A percentile compares a stretch with the other conserved stretches of the same genome.
Evolutionary conservation across 768 basidiomycete species (phyloP).

Genomic region (Xerocomus brunneocitrinus): DNA sequence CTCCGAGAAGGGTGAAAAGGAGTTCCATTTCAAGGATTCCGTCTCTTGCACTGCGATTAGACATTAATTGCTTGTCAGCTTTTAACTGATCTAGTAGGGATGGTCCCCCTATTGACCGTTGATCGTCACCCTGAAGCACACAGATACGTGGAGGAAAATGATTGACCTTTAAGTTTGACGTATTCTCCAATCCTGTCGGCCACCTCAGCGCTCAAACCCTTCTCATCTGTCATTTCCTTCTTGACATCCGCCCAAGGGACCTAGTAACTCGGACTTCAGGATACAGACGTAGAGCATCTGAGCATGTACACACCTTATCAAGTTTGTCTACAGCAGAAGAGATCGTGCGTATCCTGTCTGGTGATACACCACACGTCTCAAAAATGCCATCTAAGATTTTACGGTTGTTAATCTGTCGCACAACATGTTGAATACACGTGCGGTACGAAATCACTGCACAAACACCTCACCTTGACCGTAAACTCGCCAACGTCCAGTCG

Average conservation of each 20-base stretch:
- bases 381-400: constrained; percentile 98
- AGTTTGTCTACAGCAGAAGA: constrained; percentile 98
- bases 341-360: constrained; percentile 85
- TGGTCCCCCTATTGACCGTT: constrained; percentile 54
- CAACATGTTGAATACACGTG: constrained; percentile 1
- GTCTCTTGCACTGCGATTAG: constrained; percentile 70
- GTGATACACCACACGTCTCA: constrained; percentile 90
- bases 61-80: constrained; percentile 57
- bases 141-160: background rate
- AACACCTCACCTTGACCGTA: constrained; percentile 72
- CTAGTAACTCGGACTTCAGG: constrained; percentile 32
- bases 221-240: constrained; percentile 96
- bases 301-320: constrained; percentile 66
- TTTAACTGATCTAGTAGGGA: constrained; percentile 69
- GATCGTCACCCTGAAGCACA: background rate
- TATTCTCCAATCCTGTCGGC: constrained; percentile 97
- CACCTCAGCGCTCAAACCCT: constrained; percentile 72
- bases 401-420: constrained; percentile 79
- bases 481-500: constrained; percentile 91
- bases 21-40: constrained; percentile 85
- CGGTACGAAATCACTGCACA: background rate
- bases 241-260: constrained; percentile 88
- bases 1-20: constrained; percentile 75
- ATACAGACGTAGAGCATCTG: background rate
- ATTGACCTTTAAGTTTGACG: constrained; percentile 86